A percentile compares a stretch with the other conserved stretches of the same genome.
Evolutionary conservation across 1,284 basidiomycete species (phyloP).

Genomic region (Ustilago trichophora): DNA sequence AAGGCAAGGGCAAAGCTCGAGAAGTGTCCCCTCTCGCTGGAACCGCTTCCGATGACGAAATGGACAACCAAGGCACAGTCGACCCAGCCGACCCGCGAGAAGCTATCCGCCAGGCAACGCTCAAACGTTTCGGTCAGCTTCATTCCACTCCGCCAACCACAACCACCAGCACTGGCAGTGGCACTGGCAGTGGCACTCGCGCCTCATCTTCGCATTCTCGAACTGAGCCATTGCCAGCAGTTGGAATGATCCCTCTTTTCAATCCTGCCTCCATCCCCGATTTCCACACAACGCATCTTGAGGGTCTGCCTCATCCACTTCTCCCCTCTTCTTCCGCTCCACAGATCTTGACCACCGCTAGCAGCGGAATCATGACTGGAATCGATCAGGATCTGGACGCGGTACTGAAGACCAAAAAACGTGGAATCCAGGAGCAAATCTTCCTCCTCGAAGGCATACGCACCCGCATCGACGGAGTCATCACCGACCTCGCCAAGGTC

Average conservation of each 20-base stretch:
- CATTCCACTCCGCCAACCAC: neutral
- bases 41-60: neutral
- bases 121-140: conserved; percentile 21
- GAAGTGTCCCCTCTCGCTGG: conserved; percentile 4
- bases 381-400: neutral
- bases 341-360: neutral
- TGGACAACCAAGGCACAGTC: neutral
- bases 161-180: neutral
- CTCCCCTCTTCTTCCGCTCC: conserved; percentile 11
- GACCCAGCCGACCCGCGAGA: conserved; percentile 38
- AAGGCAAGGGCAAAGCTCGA: conserved; percentile 31
- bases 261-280: conserved; percentile 47
- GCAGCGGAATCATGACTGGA: neutral
- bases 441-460: conserved; percentile 8
- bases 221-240: neutral
- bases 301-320: conserved; percentile 43
- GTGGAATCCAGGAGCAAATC: conserved; percentile 13
- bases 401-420: neutral
- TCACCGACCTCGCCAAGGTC: conserved; percentile 15
- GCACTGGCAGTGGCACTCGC: conserved; percentile 10
- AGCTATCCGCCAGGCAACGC: conserved; percentile 40
- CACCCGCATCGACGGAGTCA: conserved; percentile 18
- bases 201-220: neutral
- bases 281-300: conserved; percentile 45
- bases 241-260: conserved; percentile 55